phyloP scores from a whole-genome alignment of 1,139 yeast genomes.

The Saccharomycopsis crataegensis region DNA sequence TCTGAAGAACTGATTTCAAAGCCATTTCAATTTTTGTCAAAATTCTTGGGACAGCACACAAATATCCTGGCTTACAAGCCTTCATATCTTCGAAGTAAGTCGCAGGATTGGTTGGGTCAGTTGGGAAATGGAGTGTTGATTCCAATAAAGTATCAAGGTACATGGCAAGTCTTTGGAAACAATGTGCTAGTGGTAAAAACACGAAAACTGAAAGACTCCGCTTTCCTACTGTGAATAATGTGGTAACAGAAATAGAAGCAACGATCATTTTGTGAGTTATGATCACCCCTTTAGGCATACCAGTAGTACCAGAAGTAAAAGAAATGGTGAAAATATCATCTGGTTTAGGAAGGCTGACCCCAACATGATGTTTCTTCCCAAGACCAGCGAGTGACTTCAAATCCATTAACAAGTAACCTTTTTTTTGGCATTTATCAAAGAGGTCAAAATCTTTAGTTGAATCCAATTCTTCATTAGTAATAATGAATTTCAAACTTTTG shows the following conservation, averaged over 20 bases:
- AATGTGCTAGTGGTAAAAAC: constrained; percentile 24
- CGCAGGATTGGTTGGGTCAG: constrained; percentile 25
- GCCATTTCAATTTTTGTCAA: constrained; percentile 48
- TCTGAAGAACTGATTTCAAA: constrained; percentile 30
- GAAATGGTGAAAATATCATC: constrained; percentile 10
- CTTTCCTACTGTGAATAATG: neutral
- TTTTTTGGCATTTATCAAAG: constrained; percentile 27
- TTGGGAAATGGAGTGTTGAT: constrained; percentile 36
- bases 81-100: constrained; percentile 45
- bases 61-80: constrained; percentile 39
- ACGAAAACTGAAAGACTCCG: neutral
- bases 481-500: constrained; percentile 32
- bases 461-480: constrained; percentile 38
- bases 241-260: constrained; percentile 39
- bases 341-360: constrained; percentile 35
- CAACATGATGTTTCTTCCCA: constrained; percentile 40
- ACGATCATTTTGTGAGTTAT: constrained; percentile 42
- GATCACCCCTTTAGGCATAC: constrained; percentile 33
- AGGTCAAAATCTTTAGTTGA: constrained; percentile 28
- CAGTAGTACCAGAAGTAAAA: constrained; percentile 16
- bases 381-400: constrained; percentile 45
- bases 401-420: constrained; percentile 35
- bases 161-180: constrained; percentile 37
- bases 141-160: neutral
- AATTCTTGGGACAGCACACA: constrained; percentile 56